phyloP scores from a whole-genome alignment of 106 monocot species.

The Dioscorea zingiberensis region DNA sequence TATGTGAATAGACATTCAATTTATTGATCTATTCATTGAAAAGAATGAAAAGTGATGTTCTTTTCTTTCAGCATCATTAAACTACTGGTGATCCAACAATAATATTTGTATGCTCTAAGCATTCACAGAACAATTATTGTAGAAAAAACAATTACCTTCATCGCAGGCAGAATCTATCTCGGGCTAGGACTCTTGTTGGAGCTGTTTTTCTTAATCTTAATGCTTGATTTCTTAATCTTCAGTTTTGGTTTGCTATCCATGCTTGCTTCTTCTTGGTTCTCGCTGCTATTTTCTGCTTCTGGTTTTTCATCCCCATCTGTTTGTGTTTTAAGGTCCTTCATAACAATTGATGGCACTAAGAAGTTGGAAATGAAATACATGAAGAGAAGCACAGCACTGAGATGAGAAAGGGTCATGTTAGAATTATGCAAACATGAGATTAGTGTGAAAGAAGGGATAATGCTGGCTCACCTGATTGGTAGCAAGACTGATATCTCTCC shows the following conservation, averaged over 20 bases:
- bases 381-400: not conserved
- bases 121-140: too few relatives aligned
- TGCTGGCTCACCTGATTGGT: not conserved
- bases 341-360: not conserved
- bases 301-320: not conserved
- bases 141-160: too few relatives aligned
- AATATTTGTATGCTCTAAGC: too few relatives aligned
- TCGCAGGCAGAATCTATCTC: not conserved
- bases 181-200: not conserved
- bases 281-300: not conserved
- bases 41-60: not conserved
- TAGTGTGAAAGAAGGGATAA: not conserved
- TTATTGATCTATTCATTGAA: not conserved
- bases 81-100: too few relatives aligned
- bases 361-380: not conserved
- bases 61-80: not conserved
- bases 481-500: not conserved
- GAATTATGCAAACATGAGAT: not conserved
- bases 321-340: not conserved
- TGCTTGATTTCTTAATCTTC: not conserved
- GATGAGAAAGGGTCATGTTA: not conserved
- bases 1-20: not conserved
- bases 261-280: not conserved
- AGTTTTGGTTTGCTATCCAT: not conserved
- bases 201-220: not conserved